Conservation (phyloP, 2,329 filamentous ascomycete genomes). For the Colletotrichum chlorophyti region DNA sequence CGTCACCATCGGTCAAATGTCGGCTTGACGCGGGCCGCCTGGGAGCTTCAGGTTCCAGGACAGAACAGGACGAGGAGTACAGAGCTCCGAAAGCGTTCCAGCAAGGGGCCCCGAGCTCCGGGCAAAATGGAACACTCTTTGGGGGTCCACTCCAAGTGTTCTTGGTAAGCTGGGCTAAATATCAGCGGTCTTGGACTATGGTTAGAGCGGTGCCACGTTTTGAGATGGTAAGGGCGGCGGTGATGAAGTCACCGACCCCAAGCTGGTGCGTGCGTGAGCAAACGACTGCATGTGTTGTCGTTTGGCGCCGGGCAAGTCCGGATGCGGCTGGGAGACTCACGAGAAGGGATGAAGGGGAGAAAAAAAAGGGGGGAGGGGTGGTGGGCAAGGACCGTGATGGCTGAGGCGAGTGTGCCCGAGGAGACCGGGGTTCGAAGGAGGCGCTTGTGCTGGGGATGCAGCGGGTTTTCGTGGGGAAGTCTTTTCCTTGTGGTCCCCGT, state of each 20-base stretch:
- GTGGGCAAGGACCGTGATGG: conserved; percentile 20
- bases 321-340: conserved; percentile 7
- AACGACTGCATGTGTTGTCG: not conserved
- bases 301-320: conserved; percentile 15
- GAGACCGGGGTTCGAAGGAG: not conserved
- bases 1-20: conserved; percentile 28
- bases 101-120: conserved; percentile 5
- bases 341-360: too few species aligned
- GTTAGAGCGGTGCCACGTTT: too few species aligned
- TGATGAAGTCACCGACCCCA: too few species aligned
- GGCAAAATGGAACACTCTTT: not conserved
- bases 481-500: conserved; percentile 7
- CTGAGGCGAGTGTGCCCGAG: not conserved
- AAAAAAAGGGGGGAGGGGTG: not conserved
- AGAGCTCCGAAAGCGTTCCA: not conserved
- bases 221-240: too few species aligned
- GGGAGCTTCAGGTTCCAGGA: not conserved
- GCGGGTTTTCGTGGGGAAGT: conserved; percentile 23
- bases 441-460: not conserved
- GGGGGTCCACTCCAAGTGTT: not conserved
- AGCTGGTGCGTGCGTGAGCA: not conserved
- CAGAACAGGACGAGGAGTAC: not conserved
- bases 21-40: conserved; percentile 24
- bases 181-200: too few species aligned
- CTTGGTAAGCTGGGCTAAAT: too few species aligned